phyloP scores from a whole-genome alignment of 805 yeast genomes.

The Saturnispora galanensis region DNA sequence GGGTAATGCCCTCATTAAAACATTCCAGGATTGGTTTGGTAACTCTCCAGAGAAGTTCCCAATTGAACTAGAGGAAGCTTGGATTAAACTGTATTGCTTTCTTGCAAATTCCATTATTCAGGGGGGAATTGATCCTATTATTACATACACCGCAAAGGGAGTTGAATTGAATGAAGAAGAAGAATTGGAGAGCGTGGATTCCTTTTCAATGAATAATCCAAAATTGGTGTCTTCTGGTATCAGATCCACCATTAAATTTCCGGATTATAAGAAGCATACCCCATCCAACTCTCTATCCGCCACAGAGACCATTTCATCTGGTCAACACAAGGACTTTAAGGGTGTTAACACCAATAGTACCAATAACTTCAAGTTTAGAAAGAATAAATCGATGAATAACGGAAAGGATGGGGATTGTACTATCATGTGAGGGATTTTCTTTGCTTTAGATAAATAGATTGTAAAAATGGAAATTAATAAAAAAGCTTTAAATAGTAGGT shows the following conservation, averaged over 20 bases:
- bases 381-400: constrained; percentile 5
- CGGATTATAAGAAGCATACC: neutral
- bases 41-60: constrained; percentile 33
- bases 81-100: constrained; percentile 63
- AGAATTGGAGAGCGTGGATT: constrained; percentile 3
- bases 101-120: constrained; percentile 59
- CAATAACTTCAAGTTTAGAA: constrained; percentile 5
- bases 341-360: neutral
- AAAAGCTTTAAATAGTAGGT: neutral
- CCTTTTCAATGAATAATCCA: constrained; percentile 2
- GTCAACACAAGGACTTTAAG: neutral
- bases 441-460: neutral
- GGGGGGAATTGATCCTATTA: constrained; percentile 45
- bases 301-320: too few relatives aligned
- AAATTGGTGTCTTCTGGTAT: neutral
- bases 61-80: constrained; percentile 52
- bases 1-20: constrained; percentile 64
- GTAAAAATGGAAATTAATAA: neutral
- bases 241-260: neutral
- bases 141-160: constrained; percentile 17
- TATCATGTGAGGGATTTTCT: constrained; percentile 20
- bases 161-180: constrained; percentile 5
- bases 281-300: neutral
- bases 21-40: constrained; percentile 54
- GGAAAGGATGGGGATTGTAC: constrained; percentile 23